A percentile compares a stretch with the other conserved stretches of the same genome.
Conservation (phyloP, 352 stramenopile species). For the Globisporangium spiculum region DNA sequence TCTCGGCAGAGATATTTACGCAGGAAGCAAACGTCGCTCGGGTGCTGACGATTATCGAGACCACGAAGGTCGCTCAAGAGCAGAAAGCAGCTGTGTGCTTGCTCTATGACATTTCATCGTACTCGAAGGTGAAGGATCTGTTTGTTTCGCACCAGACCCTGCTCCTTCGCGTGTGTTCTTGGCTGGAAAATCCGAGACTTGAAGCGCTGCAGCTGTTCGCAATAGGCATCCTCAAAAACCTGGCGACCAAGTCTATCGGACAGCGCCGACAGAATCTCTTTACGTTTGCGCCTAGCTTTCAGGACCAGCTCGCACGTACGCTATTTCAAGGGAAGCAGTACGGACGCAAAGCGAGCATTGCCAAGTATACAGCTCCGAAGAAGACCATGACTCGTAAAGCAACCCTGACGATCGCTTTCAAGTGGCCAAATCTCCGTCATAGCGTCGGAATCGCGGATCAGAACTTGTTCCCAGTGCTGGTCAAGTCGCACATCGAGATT, state of each 20-base stretch:
- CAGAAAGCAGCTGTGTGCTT: constrained; percentile 23
- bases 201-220: constrained; percentile 14
- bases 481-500: constrained; percentile 11
- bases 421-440: not conserved
- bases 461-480: not conserved
- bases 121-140: constrained; percentile 15
- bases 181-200: constrained; percentile 18
- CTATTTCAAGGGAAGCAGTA: constrained; percentile 24
- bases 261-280: constrained; percentile 16
- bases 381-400: not conserved
- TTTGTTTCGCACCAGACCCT: constrained; percentile 17
- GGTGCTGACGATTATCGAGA: constrained; percentile 31
- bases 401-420: not conserved
- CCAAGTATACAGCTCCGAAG: constrained; percentile 6
- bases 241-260: constrained; percentile 14
- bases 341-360: constrained; percentile 15
- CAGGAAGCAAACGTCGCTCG: constrained; percentile 20
- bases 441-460: not conserved
- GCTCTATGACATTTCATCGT: constrained; percentile 24
- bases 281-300: constrained; percentile 25
- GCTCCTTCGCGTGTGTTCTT: constrained; percentile 13
- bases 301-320: constrained; percentile 33
- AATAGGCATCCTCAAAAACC: constrained; percentile 18
- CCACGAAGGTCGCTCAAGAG: constrained; percentile 20
- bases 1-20: constrained; percentile 23